phyloP scores from a whole-genome alignment of 805 yeast genomes.

The Lachancea kluyveri region DNA sequence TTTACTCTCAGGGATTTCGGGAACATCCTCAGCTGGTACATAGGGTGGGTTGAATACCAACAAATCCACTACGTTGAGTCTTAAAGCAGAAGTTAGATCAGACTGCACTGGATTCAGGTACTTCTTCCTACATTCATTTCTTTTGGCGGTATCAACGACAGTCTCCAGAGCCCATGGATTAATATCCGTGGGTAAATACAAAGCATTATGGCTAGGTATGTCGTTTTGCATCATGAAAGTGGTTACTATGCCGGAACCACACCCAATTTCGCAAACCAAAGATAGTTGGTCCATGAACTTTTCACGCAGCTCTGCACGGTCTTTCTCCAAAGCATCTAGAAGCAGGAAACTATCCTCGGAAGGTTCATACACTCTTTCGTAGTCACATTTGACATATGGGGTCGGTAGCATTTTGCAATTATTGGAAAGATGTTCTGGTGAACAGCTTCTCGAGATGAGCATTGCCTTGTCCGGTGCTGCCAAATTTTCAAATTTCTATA shows the following conservation, averaged over 20 bases:
- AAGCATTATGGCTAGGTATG: slow-evolving; percentile 35
- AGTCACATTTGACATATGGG: slow-evolving; percentile 57
- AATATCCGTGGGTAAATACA: slow-evolving; percentile 68
- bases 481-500: too few relatives aligned
- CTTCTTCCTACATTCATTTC: slow-evolving; percentile 24
- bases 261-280: slow-evolving; percentile 75
- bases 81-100: slow-evolving; percentile 48
- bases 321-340: slow-evolving; percentile 71
- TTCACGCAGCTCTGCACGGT: slow-evolving; percentile 33
- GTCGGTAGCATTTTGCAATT: slow-evolving; percentile 63
- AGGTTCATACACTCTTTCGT: slow-evolving; percentile 84
- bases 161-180: slow-evolving; percentile 70
- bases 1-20: slow-evolving; percentile 42
- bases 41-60: slow-evolving; percentile 93
- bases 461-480: too few relatives aligned
- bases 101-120: slow-evolving; percentile 48
- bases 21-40: slow-evolving; percentile 81
- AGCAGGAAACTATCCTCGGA: slow-evolving; percentile 87
- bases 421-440: background rate
- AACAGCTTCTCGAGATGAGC: background rate
- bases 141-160: slow-evolving; percentile 39
- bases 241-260: slow-evolving; percentile 87
- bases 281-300: slow-evolving; percentile 36
- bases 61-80: slow-evolving; percentile 50
- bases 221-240: slow-evolving; percentile 59